phyloP scores from a whole-genome alignment of 2,329 filamentous ascomycete genomes.

The Aspergillus aculeatinus region DNA sequence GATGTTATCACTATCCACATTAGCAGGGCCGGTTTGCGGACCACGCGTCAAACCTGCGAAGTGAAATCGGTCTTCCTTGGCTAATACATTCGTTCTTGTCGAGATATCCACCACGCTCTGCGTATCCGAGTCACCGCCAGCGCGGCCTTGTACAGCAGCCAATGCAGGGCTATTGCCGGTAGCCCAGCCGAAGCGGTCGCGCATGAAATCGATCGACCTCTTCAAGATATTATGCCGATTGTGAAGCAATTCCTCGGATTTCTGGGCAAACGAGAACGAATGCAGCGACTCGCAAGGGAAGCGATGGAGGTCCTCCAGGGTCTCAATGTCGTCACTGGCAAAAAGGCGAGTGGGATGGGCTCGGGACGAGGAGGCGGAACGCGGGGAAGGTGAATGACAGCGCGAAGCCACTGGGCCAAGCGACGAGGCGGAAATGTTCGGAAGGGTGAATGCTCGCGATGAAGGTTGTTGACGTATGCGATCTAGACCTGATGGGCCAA shows the following conservation, averaged over 20 bases:
- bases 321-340: conserved; percentile 68
- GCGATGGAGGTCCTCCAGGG: conserved; percentile 78
- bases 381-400: conserved; percentile 69
- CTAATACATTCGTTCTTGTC: conserved; percentile 75
- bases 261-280: conserved; percentile 96
- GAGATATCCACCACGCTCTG: conserved; percentile 90
- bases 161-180: conserved; percentile 68
- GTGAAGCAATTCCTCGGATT: conserved; percentile 88
- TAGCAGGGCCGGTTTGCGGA: conserved; percentile 77
- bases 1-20: conserved; percentile 70
- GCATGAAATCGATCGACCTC: conserved; percentile 94
- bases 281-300: conserved; percentile 96
- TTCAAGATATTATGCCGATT: conserved; percentile 91
- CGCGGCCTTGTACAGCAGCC: conserved; percentile 77
- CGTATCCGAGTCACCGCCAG: conserved; percentile 78
- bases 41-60: conserved; percentile 52
- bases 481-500: conserved; percentile 81
- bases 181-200: conserved; percentile 82
- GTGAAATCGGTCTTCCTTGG: conserved; percentile 53
- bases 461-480: conserved; percentile 85
- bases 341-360: conserved; percentile 56
- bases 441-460: conserved; percentile 63
- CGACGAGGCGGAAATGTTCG: conserved; percentile 62
- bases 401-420: conserved; percentile 60
- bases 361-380: conserved; percentile 59